Base-by-base conservation (phyloP, 75 land plant species). In the Pinus albicaulis region DNA sequence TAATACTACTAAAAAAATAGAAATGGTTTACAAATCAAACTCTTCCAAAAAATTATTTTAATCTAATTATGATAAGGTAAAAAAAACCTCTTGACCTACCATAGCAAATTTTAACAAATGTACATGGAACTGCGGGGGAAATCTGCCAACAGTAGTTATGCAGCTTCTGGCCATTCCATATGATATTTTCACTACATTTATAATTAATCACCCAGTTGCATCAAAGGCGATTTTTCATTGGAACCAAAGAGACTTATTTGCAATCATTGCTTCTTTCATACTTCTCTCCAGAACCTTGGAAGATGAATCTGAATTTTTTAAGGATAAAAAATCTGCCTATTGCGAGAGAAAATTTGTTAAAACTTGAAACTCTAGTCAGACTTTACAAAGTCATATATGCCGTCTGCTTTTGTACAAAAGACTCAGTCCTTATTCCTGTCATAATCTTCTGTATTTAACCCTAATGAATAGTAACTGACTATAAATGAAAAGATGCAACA, bases 321-420 rank as follows among this genome's bases (percentile, higher is more conserved):
- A 48, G 53, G 11, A 48, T 66, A 34, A 31, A 48, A 66, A 66
- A 66, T 66, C 71, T 66, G 71, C 48, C 48, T 66, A 20, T 38
- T 38, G 53, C 3, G 48, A 20, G 48, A 41, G 7, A 41, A 20
- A 41, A n/a, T 68, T 68, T 68, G 34, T 68, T 68, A 44, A 68
- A 38, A 68, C 41, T 68, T 68, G 23, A 41, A 38, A 68, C 41
- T 38, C 23, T 5, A 20, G 23, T 68, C 71, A 41, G 52, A 68
- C 4, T 20, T 41, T 36, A 68, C 71, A 68, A 68, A 36, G 17
- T 38, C 44, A 20, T 36, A 15, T 38, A 66, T 28, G 66, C 22
- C 22, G 12, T 66, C 22, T 66, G 22, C 66, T 38, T 63, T 25
- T 63, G n/a, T 34, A 68, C 71, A 68, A 38, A 15, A 68, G 41